Evolutionary conservation across 345 rosid species (phyloP).

Genomic region (Salix koriyanagi): DNA sequence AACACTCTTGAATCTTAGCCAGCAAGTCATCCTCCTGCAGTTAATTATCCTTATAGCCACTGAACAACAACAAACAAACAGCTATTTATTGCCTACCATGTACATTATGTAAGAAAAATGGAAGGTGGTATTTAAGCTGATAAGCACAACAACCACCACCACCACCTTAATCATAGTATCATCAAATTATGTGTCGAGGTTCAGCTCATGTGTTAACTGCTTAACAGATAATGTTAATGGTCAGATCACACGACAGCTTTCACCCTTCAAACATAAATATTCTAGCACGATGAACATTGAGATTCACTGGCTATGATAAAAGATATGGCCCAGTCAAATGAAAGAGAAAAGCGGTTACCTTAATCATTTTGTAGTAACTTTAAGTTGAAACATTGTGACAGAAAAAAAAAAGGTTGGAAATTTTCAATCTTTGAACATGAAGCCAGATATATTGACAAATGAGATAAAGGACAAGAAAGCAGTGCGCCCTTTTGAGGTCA

Average conservation of each 20-base stretch:
- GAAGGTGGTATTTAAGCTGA: background rate
- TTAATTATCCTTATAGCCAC: no score
- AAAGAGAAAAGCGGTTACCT: slow-evolving; percentile 13
- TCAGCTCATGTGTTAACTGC: background rate
- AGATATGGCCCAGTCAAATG: slow-evolving; percentile 7
- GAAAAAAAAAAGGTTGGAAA: background rate
- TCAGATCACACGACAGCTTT: background rate
- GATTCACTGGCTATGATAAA: background rate
- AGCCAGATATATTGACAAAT: slow-evolving; percentile 26
- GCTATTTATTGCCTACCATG: background rate
- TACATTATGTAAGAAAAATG: background rate
- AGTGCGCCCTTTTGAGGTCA: slow-evolving; percentile 24
- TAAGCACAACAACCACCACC: background rate
- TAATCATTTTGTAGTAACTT: slow-evolving; percentile 31
- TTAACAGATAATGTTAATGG: background rate
- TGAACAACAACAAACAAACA: background rate
- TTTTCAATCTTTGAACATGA: slow-evolving; percentile 31
- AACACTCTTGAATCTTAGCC: no score
- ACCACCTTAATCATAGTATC: no score
- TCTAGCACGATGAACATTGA: background rate
- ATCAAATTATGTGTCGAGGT: background rate
- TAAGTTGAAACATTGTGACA: slow-evolving; percentile 38
- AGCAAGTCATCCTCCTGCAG: no score
- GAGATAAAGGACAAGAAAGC: slow-evolving; percentile 23
- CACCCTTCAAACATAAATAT: background rate